Evolutionary conservation across 441 rosid genomes (phyloP), one percentile per base, ranked within the genome.

Genomic region (Macaranga tanarius): DNA sequence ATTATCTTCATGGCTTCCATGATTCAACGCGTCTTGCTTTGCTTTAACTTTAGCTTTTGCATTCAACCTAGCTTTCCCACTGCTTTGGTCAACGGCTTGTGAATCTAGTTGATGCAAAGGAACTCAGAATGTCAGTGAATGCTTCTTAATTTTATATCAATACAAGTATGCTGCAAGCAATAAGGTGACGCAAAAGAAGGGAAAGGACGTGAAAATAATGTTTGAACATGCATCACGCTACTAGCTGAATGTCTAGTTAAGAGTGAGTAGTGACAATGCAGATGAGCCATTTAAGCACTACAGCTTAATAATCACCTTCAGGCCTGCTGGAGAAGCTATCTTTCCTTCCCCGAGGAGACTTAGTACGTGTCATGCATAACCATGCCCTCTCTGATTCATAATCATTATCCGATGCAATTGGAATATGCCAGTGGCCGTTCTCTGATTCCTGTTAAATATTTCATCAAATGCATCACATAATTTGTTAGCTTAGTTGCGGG

Each of bases 381-480:
- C 92, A 86, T 28, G 57, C 73, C 70, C 87, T 76, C 64, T 83
- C 86, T 5, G 74, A 57, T 48, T 84, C 86, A 62, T 72, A 59
- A 69, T 76, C 87, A 13, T 78, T 73, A 67, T 77, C 86, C 2
- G 77, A 60, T 56, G 66, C 77, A 78, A 90, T 79, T 44, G 95
- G 95, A 78, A 88, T 80, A 76, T 88, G 94, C 94, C 94, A 90
- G 73, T 77, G 83, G 70, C 92, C 95, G 62, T 83, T 75, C 75
- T 82, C 90, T 40, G 89, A 87, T 80, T 89, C 90, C 95, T 89
- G 85, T 71, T 58, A 17, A 65, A 54, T 48, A 51, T 19, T 61
- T 25, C 34, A 5, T 15, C 44, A 51, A n/a, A 10, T 13, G 22
- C 15, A 66, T 20, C 25, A 69, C 54, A 25, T 3, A 69, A 42